phyloP scores from a whole-genome alignment of 2,329 filamentous ascomycete species.

The Anthostomella pinea region DNA sequence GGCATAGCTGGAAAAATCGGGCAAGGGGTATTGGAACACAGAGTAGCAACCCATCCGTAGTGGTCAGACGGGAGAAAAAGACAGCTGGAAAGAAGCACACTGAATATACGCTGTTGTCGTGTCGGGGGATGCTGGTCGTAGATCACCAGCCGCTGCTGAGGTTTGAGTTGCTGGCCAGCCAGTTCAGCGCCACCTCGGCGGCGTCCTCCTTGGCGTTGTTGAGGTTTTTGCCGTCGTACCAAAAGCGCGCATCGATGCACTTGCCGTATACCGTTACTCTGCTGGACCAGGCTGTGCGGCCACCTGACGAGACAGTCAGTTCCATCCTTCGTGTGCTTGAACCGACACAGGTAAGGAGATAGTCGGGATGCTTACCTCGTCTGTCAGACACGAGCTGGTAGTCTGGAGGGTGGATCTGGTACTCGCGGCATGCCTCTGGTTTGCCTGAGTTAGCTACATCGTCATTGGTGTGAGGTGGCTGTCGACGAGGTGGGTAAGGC shows the following conservation, averaged over 20 bases:
- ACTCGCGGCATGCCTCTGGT: constrained; percentile 56
- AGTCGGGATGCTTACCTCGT: constrained; percentile 51
- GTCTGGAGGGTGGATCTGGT: constrained; percentile 51
- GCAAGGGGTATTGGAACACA: no score
- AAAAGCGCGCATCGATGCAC: constrained; percentile 71
- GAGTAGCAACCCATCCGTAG: no score
- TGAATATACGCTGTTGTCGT: no score
- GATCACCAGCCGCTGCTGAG: constrained; percentile 26
- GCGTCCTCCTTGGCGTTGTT: constrained; percentile 89
- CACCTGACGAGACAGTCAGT: constrained; percentile 52
- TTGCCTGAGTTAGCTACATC: constrained; percentile 13
- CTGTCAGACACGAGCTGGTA: constrained; percentile 74
- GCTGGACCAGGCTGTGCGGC: constrained; percentile 88
- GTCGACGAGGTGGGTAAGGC: constrained; percentile 12
- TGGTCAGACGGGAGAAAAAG: constrained; percentile 15
- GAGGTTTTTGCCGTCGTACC: constrained; percentile 87
- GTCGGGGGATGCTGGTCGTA: no score
- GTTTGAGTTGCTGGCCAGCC: constrained; percentile 43
- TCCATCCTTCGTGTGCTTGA: no score
- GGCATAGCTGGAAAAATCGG: no score
- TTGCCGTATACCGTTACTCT: constrained; percentile 68
- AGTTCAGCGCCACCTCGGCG: constrained; percentile 73
- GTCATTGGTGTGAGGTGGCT: no score
- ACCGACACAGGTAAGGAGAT: background rate
- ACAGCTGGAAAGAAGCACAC: constrained; percentile 2